phyloP scores from a whole-genome alignment of 352 stramenopile genomes.

The Phytophthora parvispora region DNA sequence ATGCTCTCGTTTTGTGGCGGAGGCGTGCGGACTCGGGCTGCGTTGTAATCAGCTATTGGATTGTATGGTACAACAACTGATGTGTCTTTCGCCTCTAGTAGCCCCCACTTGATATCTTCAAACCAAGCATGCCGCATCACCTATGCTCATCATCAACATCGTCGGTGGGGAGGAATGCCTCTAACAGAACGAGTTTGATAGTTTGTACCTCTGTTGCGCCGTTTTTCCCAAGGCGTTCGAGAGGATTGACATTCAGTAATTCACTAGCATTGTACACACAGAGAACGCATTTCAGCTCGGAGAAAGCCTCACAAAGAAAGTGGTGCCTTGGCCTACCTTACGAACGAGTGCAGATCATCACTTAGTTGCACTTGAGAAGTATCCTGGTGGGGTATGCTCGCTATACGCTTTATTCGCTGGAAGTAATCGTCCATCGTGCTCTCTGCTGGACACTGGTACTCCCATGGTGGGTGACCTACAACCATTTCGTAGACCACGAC shows the following conservation, averaged over 20 bases:
- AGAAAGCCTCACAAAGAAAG: not conserved
- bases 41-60: slow-evolving; percentile 41
- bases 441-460: slow-evolving; percentile 55
- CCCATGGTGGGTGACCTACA: slow-evolving; percentile 67
- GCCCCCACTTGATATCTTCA: slow-evolving; percentile 57
- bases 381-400: slow-evolving; percentile 6
- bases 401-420: slow-evolving; percentile 30
- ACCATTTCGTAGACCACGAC: slow-evolving; percentile 87
- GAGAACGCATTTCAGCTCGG: not conserved
- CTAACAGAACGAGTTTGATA: not conserved
- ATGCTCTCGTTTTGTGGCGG: slow-evolving; percentile 19
- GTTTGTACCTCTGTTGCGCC: slow-evolving; percentile 42
- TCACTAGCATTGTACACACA: slow-evolving; percentile 13
- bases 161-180: not conserved
- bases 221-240: slow-evolving; percentile 49
- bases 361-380: slow-evolving; percentile 2
- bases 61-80: slow-evolving; percentile 41
- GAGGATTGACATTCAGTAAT: slow-evolving; percentile 45
- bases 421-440: slow-evolving; percentile 45
- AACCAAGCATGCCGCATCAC: slow-evolving; percentile 80
- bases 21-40: not conserved
- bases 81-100: slow-evolving; percentile 23
- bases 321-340: slow-evolving; percentile 48
- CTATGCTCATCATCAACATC: slow-evolving; percentile 14
- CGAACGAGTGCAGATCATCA: slow-evolving; percentile 32